Base-by-base conservation (phyloP, 2,329 filamentous ascomycete genomes). In the Cladosporium sp. region DNA sequence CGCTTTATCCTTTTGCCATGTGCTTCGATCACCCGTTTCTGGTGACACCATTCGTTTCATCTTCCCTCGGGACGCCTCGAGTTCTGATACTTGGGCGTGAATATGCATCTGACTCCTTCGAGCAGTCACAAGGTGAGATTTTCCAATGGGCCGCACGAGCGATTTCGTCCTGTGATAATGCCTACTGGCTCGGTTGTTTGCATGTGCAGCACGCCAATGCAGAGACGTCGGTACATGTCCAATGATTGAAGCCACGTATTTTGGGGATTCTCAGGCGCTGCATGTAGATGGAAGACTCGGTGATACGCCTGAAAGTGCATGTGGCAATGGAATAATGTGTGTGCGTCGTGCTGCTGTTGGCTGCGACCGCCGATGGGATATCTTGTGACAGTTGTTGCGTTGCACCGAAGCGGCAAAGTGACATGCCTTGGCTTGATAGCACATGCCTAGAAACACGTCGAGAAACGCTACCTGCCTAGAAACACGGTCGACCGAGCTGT, bases 231-330 rank as follows among this genome's bases (percentile, higher is more conserved):
- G 49, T 51, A 51, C 49, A 34, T 51, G 36, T 15, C 34, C 28
- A 25, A 51, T 51, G 49, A 51, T 51, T 51, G 49, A 51, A 51
- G 49, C 49, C 49, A 51, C 49, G 49, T 51, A 51, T 51, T 36
- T 19, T 51, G 49, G 20, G 34, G 36, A 51, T 38, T 22, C 25
- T 22, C 36, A 51, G 36, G 49, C 49, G 12, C 20, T 25, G 19
- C 49, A 39, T 51, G 49, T 14, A 8, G 17, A 51, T 17, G 22
- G 34, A 9, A 12, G 17, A 51, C 14, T 39, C 15, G 36, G 17
- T 51, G 34, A 17, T 37, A 38, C 49, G 28, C 49, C 17, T 19
- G 20, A 15, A 28, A 37, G 17, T 1, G 36, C 49, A 51, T 39
- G 49, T 51, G 49, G 36, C 14, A 51, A 37, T 25, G 36, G 6